Evolutionary conservation across 2,329 filamentous ascomycete genomes (phyloP), one percentile per base, ranked within the genome.

Genomic region (Chrysosphaeria jannelii): DNA sequence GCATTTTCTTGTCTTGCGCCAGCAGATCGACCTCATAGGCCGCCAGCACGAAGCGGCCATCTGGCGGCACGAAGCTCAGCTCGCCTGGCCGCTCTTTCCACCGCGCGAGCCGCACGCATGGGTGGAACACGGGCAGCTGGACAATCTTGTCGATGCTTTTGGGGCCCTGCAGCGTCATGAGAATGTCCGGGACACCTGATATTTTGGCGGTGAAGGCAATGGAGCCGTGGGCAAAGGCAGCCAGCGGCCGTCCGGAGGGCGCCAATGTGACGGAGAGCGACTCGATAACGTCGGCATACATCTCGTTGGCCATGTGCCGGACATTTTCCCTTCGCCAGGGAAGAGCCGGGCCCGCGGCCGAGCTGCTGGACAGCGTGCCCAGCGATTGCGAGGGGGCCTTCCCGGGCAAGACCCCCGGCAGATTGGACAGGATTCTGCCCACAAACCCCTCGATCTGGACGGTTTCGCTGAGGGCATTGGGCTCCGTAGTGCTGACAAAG

Each of bases 181-280:
- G 43, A n/a, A 97, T 57, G 39, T 97, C 81, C 1, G 85, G 85
- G 3, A 93, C 62, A 4, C 85, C 85, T 1, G 81, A 91, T 19
- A 97, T 75, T 39, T 93, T 91, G 25, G 72, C 68, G 0, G 76
- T 93, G 41, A 93, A 93, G 2, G 75, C 79, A 33, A 97, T 81
- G 4, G 76, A 88, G 10, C 85, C 85, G 34, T 85, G 72, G 9
- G 76, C 72, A 31, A 89, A 68, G 3, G 85, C 81, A 6, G 75
- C 66, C 12, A 97, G 53, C 1, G 81, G 69, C 9, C 78, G 58
- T 4, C 85, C 85, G 0, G 79, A 91, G 0, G 85, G 85, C 1
- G 85, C 78, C 20, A 93, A 57, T 0, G 71, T 90, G 19, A 91
- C 75, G 1, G 66, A 62, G 1, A 97, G 51, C 2, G 74, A 76